Conservation (phyloP, 202 grass and related monocot species). For the Panicum hallii region DNA sequence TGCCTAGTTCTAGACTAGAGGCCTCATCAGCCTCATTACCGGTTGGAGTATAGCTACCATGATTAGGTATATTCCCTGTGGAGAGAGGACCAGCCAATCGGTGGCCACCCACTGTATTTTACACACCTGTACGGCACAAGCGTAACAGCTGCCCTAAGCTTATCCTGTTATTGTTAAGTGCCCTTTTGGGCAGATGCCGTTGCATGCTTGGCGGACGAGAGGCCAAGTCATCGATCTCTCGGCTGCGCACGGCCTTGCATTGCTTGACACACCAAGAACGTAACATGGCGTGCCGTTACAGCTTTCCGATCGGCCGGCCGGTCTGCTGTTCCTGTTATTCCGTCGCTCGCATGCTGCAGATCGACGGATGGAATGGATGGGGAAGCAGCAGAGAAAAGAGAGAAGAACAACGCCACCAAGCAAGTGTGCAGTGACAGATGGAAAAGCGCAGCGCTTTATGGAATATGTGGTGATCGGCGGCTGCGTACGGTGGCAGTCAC, state of each 20-base stretch:
- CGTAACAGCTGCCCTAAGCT: slow-evolving; percentile 51
- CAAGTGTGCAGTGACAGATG: slow-evolving; percentile 43
- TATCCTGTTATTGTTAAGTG: slow-evolving; percentile 66
- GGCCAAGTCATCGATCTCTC: slow-evolving; percentile 40
- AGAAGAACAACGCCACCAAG: not conserved
- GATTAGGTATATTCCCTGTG: slow-evolving; percentile 37
- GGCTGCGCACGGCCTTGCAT: not conserved
- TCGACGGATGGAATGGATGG: not conserved
- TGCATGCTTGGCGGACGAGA: slow-evolving; percentile 30
- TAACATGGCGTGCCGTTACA: slow-evolving; percentile 68
- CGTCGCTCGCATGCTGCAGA: not conserved
- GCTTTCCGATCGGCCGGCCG: slow-evolving; percentile 41
- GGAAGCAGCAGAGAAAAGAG: too few relatives aligned
- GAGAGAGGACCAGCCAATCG: slow-evolving; percentile 18
- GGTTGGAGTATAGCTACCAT: slow-evolving; percentile 28
- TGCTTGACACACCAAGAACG: slow-evolving; percentile 48
- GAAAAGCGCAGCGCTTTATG: slow-evolving; percentile 40
- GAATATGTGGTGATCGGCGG: slow-evolving; percentile 44
- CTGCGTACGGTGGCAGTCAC: slow-evolving; percentile 46
- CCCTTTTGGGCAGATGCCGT: slow-evolving; percentile 48
- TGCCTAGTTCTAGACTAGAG: slow-evolving; percentile 43
- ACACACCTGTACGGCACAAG: slow-evolving; percentile 32
- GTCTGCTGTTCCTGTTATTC: slow-evolving; percentile 44
- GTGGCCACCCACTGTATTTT: slow-evolving; percentile 47
- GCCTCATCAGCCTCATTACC: not conserved